Base-by-base conservation (phyloP, 192 early-diverging fungal genomes). In the Chytriomyces confervae region DNA sequence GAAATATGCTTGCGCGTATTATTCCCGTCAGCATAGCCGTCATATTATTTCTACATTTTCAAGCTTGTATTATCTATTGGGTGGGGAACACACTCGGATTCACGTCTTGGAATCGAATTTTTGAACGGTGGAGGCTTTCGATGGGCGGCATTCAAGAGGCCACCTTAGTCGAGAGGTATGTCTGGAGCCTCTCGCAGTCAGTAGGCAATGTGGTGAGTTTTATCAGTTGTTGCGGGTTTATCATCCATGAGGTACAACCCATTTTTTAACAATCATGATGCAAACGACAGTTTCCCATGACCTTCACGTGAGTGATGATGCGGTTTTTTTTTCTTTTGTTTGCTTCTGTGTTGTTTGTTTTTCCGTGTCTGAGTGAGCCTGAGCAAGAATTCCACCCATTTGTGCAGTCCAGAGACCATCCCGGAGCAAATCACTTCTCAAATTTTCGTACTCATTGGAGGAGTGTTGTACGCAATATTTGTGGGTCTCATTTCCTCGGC, bases 161-260 rank as follows among this genome's bases (percentile, higher is more conserved):
- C 7, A 16, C 8, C 6, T 10, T 57, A 8, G 29, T 9, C 16
- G 69, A 71, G 13, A 16, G 69, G 50, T 71, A 71, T 0, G 50
- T 71, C 20, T 71, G 69, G 69, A 71, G 50, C 50, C 57, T 71
- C 49, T 29, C 69, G 47, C 69, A 71, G 45, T n/a, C 76, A 45
- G 29, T 80, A 4, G 72, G 79, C 7, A 80, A 80, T 62, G 80
- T 67, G 29, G 80, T 80, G 51, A 78, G 43, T 18, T n/a, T 80
- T 6, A 80, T 44, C 2, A 45, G n/a, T 69, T 2, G 20, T 24
- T 69, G 44, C 24, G 36, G 36, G 36, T 3, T 36, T 2, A 3
- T 24, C 5, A 1, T 64, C 27, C 0, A 50, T 13, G 11, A 9
- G 68, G 64, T 67, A 24, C 18, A 23, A 9, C 6, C 36, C 13